phyloP scores from a whole-genome alignment of 2,329 filamentous ascomycete genomes.

The Huntiella savannae region DNA sequence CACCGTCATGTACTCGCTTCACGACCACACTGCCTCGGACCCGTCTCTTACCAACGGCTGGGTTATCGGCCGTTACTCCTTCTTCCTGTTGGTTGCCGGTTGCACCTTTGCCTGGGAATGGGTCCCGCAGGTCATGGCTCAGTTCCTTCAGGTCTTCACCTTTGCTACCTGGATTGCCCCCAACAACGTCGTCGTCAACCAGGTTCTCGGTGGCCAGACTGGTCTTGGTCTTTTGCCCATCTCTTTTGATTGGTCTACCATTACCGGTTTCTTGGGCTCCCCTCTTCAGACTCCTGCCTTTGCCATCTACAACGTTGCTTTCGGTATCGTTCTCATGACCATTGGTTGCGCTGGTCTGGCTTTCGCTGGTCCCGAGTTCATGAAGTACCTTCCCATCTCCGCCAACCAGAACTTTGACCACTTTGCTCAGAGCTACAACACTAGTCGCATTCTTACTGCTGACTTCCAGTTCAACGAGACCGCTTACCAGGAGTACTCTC shows the following conservation, averaged over 20 bases:
- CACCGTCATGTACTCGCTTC: constrained; percentile 30
- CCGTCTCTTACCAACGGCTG: constrained; percentile 37
- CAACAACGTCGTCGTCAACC: constrained; percentile 38
- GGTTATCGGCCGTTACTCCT: constrained; percentile 42
- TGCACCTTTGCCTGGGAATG: constrained; percentile 34
- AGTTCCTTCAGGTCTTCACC: constrained; percentile 35
- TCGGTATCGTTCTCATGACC: constrained; percentile 35
- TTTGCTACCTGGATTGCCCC: constrained; percentile 45
- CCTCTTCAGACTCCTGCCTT: constrained; percentile 33
- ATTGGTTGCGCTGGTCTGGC: constrained; percentile 39
- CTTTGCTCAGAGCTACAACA: constrained; percentile 38
- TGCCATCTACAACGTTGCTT: constrained; percentile 35
- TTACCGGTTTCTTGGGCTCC: constrained; percentile 30
- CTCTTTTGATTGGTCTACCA: constrained; percentile 34
- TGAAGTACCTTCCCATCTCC: constrained; percentile 41
- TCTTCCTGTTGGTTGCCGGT: constrained; percentile 38
- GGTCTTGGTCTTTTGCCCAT: constrained; percentile 40
- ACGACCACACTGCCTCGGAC: constrained; percentile 27
- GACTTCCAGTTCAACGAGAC: constrained; percentile 39
- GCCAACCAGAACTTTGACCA: constrained; percentile 42
- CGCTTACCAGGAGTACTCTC: constrained; percentile 42
- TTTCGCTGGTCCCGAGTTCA: constrained; percentile 36
- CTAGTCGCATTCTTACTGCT: constrained; percentile 36
- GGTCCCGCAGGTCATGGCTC: constrained; percentile 31
- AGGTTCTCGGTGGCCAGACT: constrained; percentile 40